Evolutionary conservation across 1,139 yeast species (phyloP), one percentile per base, ranked within the genome.

Genomic region (Kodamaea arcana): DNA sequence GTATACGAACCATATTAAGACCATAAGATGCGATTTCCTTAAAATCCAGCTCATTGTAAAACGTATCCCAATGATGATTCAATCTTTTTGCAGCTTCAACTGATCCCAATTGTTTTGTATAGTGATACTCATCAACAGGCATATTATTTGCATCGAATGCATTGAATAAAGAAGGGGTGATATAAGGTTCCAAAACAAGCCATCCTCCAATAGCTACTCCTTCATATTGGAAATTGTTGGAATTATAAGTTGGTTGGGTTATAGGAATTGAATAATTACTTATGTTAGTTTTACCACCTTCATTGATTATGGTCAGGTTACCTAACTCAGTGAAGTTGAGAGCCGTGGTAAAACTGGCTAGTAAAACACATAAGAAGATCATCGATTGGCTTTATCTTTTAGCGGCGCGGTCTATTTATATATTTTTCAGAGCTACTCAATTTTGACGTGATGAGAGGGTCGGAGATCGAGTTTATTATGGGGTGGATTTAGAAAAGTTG

Each of bases 181-280:
- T 79, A 46, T 66, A 80, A 2, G 85, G 84, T 47, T 79, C 85
- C 4, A 79, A 57, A 1, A 79, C 78, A 14, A 79, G 58, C 84
- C 85, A 79, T 13, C 84, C 84, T 29, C 85, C 86, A 7, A 79
- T 47, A 17, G 77, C 70, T 15, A 79, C 74, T 30, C 85, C 86
- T 38, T 61, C 42, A 37, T 58, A 54, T 31, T 59, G 58, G 44
- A 61, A 62, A 27, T 42, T 38, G 27, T 48, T 42, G 9, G 60
- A 40, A 18, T 45, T 47, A 27, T 37, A 34, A 6, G 37, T 28
- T 7, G 47, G 40, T 23, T 42, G 46, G 22, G 22, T 7, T 18
- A 9, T 7, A 7, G 22, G 22, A 9, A 18, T 18, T 6, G 22
- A 7, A 9, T 7, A 6, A 18, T 18, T 18, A 9, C 9, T 18